Percentiles rank a stretch among this genome's conserved stretches.
Conservation (phyloP, 768 basidiomycete genomes). For the Dioszegia aurantiaca region DNA sequence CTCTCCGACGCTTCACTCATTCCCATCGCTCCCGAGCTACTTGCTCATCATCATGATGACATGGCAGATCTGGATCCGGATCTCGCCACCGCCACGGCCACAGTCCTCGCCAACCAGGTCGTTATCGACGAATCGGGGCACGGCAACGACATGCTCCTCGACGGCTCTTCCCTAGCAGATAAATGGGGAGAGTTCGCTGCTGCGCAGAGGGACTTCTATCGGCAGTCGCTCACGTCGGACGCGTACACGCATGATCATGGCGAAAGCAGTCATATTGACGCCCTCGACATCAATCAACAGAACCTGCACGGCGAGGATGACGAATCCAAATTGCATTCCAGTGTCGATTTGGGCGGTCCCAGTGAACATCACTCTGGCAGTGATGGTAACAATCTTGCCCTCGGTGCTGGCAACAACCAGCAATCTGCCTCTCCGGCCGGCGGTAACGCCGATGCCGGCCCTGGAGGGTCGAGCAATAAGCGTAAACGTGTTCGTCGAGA, state of each 20-base stretch:
- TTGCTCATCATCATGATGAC: not conserved
- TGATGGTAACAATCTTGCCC: not conserved
- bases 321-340: too few relatives aligned
- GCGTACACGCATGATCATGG: not conserved
- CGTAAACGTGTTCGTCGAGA: slow-evolving; percentile 10
- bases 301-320: not conserved
- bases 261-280: not conserved
- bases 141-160: not conserved
- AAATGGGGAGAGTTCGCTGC: slow-evolving; percentile 9
- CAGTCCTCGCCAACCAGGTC: slow-evolving; percentile 6
- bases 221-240: not conserved
- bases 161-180: too few relatives aligned
- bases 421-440: not conserved
- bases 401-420: not conserved
- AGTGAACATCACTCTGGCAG: not conserved
- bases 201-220: not conserved
- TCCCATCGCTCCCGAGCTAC: slow-evolving; percentile 11
- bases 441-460: not conserved
- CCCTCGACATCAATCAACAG: slow-evolving; percentile 4
- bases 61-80: slow-evolving; percentile 1
- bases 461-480: not conserved
- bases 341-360: not conserved
- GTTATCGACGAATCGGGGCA: not conserved
- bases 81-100: slow-evolving; percentile 3
- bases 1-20: slow-evolving; percentile 9